Evolutionary conservation across 805 yeast genomes (phyloP), one percentile per base, ranked within the genome.

Genomic region (Blastobotrys mokoenaii): DNA sequence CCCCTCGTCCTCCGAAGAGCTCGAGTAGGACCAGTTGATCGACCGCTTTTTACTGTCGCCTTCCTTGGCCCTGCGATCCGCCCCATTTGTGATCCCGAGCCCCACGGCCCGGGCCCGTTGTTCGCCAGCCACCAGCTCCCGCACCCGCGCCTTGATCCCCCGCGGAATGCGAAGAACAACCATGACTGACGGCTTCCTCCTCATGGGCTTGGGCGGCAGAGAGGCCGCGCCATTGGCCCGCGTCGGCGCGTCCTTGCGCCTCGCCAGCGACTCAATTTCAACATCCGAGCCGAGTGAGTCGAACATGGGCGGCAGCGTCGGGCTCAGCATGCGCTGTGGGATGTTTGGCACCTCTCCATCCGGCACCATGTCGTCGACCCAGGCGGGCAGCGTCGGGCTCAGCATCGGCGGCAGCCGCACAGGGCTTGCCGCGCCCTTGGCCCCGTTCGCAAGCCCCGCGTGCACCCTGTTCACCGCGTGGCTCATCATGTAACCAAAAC

Each of bases 281-380:
- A 11, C n/a, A 9, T 22, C 33, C 8, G 36, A 8, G 4, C 20
- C 40, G 20, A 15, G 31, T 31, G 41, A 45, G 44, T 54, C 60
- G 41, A 60, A 64, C 29, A 53, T 51, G 2, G 67, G 56, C 1
- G 71, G 71, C 11, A 67, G 55, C 12, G 70, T 66, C 2, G 71
- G 71, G 49, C 69, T 65, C 44, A 66, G 51, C 58, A 66, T 65
- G 14, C 51, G 51, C 31, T 56, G 46, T 10, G 41, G 40, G 11
- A 43, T 18, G 9, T 14, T 15, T 11, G 43, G 37, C 5, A 16
- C 22, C 12, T 14, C 20, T 14, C 15, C n/a, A 4, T 16, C 14
- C 7, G 64, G 66, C 17, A 64, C 49, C 22, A 48, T 46, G 50
- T 48, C 56, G 20, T 59, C 62, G 40, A 56, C 52, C 52, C 62